Percentiles rank a stretch among this genome's conserved stretches.
phyloP scores from a whole-genome alignment of 257 asterid genomes.

The Cruciata laevipes region DNA sequence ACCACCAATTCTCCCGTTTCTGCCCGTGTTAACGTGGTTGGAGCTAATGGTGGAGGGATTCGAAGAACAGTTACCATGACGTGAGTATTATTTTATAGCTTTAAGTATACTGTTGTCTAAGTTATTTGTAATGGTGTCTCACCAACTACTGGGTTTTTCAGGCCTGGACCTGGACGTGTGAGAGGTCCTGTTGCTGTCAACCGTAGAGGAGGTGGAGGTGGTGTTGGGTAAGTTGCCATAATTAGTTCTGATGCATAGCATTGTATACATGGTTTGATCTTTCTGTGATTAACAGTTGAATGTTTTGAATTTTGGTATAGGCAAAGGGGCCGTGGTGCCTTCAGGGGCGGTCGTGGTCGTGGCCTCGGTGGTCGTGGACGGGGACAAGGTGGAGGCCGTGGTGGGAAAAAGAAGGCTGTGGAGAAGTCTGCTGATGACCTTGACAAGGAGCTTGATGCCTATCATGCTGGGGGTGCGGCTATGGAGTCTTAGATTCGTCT shows the following conservation, averaged over 20 bases:
- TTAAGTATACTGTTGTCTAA: neutral
- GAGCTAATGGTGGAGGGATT: constrained; percentile 69
- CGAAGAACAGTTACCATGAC: constrained; percentile 56
- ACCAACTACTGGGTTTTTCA: constrained; percentile 15
- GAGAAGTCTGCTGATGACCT: constrained; percentile 80
- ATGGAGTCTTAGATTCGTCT: constrained; percentile 39
- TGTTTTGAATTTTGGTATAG: constrained; percentile 19
- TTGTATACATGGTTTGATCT: neutral
- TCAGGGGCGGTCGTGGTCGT: constrained; percentile 34
- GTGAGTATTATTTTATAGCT: constrained; percentile 31
- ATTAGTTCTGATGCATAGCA: neutral
- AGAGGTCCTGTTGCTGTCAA: constrained; percentile 34
- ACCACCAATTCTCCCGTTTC: constrained; percentile 52
- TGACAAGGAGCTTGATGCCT: constrained; percentile 80
- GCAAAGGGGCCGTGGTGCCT: constrained; percentile 43
- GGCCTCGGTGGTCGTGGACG: constrained; percentile 30
- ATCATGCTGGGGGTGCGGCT: constrained; percentile 53
- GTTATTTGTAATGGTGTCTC: neutral
- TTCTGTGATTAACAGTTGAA: too few species aligned
- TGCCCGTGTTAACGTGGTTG: constrained; percentile 65
- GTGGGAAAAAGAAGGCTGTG: constrained; percentile 38
- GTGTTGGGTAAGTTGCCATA: constrained; percentile 40
- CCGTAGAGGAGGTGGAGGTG: constrained; percentile 23
- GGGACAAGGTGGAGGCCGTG: constrained; percentile 24
- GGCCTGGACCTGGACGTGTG: constrained; percentile 46